Evolutionary conservation across 2,329 filamentous ascomycete genomes (phyloP).

Genomic region (Penicillium fuscoglaucum): DNA sequence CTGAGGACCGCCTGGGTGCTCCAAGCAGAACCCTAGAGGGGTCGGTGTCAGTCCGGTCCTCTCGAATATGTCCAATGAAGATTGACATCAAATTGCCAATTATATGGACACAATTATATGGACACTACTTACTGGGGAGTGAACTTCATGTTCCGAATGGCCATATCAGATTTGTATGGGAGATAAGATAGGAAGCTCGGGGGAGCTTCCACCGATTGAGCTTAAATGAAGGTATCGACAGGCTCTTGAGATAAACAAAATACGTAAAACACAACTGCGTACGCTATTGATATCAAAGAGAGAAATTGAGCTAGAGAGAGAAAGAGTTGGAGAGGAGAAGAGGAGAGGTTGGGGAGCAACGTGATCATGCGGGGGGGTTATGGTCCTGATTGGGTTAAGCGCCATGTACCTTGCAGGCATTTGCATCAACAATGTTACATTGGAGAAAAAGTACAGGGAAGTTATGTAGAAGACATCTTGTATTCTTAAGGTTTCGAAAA

Average conservation of each 20-base stretch:
- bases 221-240: not conserved
- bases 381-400: constrained; percentile 8
- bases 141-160: constrained; percentile 44
- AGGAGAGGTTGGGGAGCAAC: constrained; percentile 5
- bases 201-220: constrained; percentile 9
- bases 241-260: not conserved
- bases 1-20: constrained; percentile 49
- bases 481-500: constrained; percentile 14
- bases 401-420: not conserved
- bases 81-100: not conserved
- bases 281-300: not conserved
- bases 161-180: constrained; percentile 35
- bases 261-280: not conserved
- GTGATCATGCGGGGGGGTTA: constrained; percentile 6
- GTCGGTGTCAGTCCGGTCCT: constrained; percentile 2
- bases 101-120: not conserved
- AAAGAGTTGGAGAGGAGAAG: not conserved
- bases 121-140: constrained; percentile 41
- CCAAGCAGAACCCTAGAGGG: constrained; percentile 45
- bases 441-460: not conserved
- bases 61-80: not conserved
- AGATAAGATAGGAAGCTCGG: constrained; percentile 22
- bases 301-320: not conserved
- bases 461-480: constrained; percentile 12
- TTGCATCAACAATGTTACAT: not conserved